These are phyloP conservation scores for Hypomontagnella monticulosa DNA, from an alignment of 495 filamentous ascomycete species.

Conservation along the genomic window DNA sequence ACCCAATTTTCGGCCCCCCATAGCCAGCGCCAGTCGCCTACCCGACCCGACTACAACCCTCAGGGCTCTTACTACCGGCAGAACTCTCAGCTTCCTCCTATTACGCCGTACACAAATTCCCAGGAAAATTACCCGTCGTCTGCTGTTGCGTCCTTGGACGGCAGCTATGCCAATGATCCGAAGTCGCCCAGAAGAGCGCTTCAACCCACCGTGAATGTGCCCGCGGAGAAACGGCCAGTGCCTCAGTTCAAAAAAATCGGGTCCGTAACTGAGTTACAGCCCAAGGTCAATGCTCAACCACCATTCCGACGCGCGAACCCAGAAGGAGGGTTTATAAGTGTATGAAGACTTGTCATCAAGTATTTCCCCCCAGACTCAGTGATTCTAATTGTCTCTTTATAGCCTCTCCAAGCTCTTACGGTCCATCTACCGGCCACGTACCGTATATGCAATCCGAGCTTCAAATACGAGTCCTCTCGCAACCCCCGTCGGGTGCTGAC, in stretches of 20 bases:
- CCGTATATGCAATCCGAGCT: conserved; percentile 95
- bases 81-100: conserved; percentile 71
- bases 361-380: not conserved
- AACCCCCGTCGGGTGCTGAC: conserved; percentile 96
- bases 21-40: conserved; percentile 61
- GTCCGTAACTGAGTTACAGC: conserved; percentile 76
- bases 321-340: conserved; percentile 98
- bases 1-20: conserved; percentile 54
- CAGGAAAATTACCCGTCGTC: conserved; percentile 73
- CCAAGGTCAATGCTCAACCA: conserved; percentile 85
- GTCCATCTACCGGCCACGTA: conserved; percentile 94
- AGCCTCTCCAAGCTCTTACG: conserved; percentile 97
- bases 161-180: conserved; percentile 75
- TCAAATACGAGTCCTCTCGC: conserved; percentile 99
- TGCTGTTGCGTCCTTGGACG: conserved; percentile 72
- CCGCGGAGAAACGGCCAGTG: conserved; percentile 73
- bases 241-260: conserved; percentile 86
- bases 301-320: conserved; percentile 93
- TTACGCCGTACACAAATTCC: conserved; percentile 70
- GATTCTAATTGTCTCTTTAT: conserved; percentile 31
- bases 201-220: conserved; percentile 56
- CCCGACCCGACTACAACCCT: conserved; percentile 57
- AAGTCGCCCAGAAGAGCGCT: conserved; percentile 72
- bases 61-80: conserved; percentile 63
- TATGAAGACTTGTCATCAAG: conserved; percentile 57